phyloP scores from a whole-genome alignment of 306 rosid genomes.

The Hippophae tibetana region DNA sequence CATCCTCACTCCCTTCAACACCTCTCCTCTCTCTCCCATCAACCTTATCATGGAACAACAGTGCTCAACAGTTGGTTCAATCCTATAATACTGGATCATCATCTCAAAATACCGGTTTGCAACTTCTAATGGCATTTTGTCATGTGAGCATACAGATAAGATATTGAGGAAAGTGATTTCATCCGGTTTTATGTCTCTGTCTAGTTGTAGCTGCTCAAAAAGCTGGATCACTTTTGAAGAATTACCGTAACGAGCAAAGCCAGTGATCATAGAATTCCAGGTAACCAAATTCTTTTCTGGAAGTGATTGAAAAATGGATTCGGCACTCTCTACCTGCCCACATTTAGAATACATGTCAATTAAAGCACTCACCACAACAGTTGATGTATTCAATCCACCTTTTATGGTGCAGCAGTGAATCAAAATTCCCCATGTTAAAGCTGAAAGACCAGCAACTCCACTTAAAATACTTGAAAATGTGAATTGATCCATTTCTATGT shows the following conservation, averaged over 20 bases:
- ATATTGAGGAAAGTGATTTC: slow-evolving; percentile 59
- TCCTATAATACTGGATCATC: slow-evolving; percentile 40
- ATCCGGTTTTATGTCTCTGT: slow-evolving; percentile 39
- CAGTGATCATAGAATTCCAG: slow-evolving; percentile 65
- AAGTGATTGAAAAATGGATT: slow-evolving; percentile 37
- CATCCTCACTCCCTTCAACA: slow-evolving; percentile 36
- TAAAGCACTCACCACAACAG: slow-evolving; percentile 56
- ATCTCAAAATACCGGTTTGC: slow-evolving; percentile 29
- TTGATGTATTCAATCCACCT: slow-evolving; percentile 36
- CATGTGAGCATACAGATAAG: slow-evolving; percentile 44
- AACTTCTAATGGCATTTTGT: slow-evolving; percentile 31
- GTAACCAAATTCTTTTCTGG: slow-evolving; percentile 44
- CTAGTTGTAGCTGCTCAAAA: slow-evolving; percentile 38
- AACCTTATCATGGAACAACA: slow-evolving; percentile 59
- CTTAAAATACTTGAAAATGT: slow-evolving; percentile 57
- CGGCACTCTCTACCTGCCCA: slow-evolving; percentile 41
- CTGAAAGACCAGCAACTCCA: slow-evolving; percentile 53
- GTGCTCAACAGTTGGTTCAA: slow-evolving; percentile 50
- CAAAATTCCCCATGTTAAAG: slow-evolving; percentile 51
- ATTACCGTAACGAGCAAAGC: slow-evolving; percentile 51
- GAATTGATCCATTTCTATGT: slow-evolving; percentile 43
- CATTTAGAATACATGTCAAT: slow-evolving; percentile 77
- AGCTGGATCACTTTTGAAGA: slow-evolving; percentile 28
- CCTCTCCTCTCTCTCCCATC: slow-evolving; percentile 62
- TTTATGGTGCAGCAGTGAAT: slow-evolving; percentile 52